phyloP scores from a whole-genome alignment of 306 rosid species.

The Ochetophila trinervis region DNA sequence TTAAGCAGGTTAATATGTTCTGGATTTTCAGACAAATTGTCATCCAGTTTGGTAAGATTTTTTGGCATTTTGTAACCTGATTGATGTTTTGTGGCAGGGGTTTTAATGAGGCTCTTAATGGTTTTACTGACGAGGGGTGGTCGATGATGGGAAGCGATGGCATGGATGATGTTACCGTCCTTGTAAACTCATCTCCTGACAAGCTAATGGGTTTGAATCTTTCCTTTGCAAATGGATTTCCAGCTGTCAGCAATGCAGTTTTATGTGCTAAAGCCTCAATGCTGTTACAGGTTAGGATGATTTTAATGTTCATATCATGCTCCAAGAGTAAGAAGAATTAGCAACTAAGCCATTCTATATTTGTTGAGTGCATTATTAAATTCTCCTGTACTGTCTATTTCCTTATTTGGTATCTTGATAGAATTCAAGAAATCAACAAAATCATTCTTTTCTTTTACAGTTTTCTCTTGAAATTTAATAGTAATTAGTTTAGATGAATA shows the following conservation, averaged over 20 bases:
- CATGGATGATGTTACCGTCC: slow-evolving; percentile 86
- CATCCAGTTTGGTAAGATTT: background rate
- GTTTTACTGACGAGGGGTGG: slow-evolving; percentile 98
- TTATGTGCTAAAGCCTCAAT: slow-evolving; percentile 97
- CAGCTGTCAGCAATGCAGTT: slow-evolving; percentile 86
- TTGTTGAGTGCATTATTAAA: background rate
- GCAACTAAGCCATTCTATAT: background rate
- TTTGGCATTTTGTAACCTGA: slow-evolving; percentile 24
- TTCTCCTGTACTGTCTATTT: too few relatives aligned
- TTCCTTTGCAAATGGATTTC: slow-evolving; percentile 75
- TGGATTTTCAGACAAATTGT: slow-evolving; percentile 7
- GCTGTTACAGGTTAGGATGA: slow-evolving; percentile 83
- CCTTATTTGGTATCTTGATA: too few relatives aligned
- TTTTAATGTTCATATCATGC: background rate
- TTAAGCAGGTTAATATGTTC: slow-evolving; percentile 63
- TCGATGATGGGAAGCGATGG: slow-evolving; percentile 90
- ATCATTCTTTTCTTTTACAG: background rate
- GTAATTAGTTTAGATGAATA: background rate
- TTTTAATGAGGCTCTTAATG: slow-evolving; percentile 94
- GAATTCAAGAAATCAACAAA: too few relatives aligned
- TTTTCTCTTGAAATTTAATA: background rate
- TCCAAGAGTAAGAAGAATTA: background rate
- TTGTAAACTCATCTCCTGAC: slow-evolving; percentile 85
- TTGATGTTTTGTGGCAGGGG: slow-evolving; percentile 56
- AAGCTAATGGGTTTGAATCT: slow-evolving; percentile 89